Conservation (phyloP, 2,329 filamentous ascomycete species). For the Claviceps arundinis region DNA sequence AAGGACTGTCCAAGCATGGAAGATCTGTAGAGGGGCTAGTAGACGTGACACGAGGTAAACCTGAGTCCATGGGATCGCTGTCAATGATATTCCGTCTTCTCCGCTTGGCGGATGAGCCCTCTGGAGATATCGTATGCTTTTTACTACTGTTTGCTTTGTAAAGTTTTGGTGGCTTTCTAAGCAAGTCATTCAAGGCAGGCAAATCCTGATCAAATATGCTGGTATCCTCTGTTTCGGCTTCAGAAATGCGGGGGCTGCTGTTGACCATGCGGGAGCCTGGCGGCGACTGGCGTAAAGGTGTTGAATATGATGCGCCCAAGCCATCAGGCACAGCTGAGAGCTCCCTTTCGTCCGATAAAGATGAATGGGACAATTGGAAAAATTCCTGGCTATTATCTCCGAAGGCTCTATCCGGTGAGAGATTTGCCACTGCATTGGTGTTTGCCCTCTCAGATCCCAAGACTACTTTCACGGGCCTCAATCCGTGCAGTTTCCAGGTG, state of each 20-base stretch:
- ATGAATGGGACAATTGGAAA: slow-evolving; percentile 18
- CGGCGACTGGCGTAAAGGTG: slow-evolving; percentile 17
- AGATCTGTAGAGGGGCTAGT: neutral
- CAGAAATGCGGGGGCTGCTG: slow-evolving; percentile 23
- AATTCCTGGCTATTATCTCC: slow-evolving; percentile 36
- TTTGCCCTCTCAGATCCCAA: slow-evolving; percentile 14
- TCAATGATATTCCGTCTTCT: slow-evolving; percentile 17
- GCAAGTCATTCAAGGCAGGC: slow-evolving; percentile 23
- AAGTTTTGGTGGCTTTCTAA: slow-evolving; percentile 11
- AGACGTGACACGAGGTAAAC: neutral
- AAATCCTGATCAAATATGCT: slow-evolving; percentile 25
- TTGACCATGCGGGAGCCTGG: slow-evolving; percentile 11
- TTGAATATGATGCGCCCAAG: slow-evolving; percentile 16
- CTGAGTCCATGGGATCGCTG: slow-evolving; percentile 18
- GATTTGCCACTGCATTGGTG: slow-evolving; percentile 35
- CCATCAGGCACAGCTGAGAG: slow-evolving; percentile 10
- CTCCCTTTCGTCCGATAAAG: slow-evolving; percentile 13
- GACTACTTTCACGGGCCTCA: slow-evolving; percentile 36
- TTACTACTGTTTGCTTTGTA: slow-evolving; percentile 10
- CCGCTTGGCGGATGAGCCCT: slow-evolving; percentile 14
- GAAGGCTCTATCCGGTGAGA: slow-evolving; percentile 40
- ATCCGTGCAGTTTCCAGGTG: slow-evolving; percentile 38
- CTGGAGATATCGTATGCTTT: slow-evolving; percentile 12
- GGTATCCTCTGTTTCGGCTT: slow-evolving; percentile 23
- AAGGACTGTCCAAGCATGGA: neutral